A percentile compares a stretch with the other conserved stretches of the same genome.
These are phyloP conservation scores for Coemansia sp. DNA, from an alignment of 192 early-diverging fungal genomes.

Conservation along the genomic window DNA sequence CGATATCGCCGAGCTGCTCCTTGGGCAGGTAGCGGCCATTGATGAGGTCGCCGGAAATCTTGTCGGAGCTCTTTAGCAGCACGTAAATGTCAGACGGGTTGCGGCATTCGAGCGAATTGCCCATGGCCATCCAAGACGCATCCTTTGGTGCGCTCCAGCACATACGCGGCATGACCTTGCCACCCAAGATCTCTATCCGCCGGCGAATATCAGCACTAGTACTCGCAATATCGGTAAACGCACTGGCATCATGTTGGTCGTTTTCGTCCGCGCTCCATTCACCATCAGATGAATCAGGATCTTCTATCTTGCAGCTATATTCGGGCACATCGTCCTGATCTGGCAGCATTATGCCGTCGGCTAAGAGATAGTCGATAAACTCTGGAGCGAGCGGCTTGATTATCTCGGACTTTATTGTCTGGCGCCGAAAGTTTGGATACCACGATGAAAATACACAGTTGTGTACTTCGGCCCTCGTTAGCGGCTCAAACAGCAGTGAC, in stretches of 20 bases:
- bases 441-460: constrained; percentile 77
- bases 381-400: constrained; percentile 67
- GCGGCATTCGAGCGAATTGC: constrained; percentile 74
- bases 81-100: constrained; percentile 77
- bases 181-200: constrained; percentile 71
- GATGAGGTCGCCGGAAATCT: constrained; percentile 79
- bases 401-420: constrained; percentile 72
- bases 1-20: constrained; percentile 19
- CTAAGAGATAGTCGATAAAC: constrained; percentile 82
- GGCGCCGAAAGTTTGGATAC: constrained; percentile 65
- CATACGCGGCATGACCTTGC: constrained; percentile 87
- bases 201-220: constrained; percentile 54
- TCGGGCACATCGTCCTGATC: constrained; percentile 52
- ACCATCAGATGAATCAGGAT: constrained; percentile 19
- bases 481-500: constrained; percentile 48
- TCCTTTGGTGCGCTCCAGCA: constrained; percentile 96
- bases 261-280: constrained; percentile 45
- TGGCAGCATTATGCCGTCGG: constrained; percentile 85
- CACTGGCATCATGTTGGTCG: constrained; percentile 19
- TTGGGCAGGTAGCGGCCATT: constrained; percentile 65
- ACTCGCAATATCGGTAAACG: constrained; percentile 11
- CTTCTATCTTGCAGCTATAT: constrained; percentile 28
- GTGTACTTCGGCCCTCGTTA: constrained; percentile 62
- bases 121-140: constrained; percentile 86
- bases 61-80: constrained; percentile 91